Evolutionary conservation across 495 filamentous ascomycete species (phyloP), one percentile per base, ranked within the genome.

Genomic region (Poronia punctata): DNA sequence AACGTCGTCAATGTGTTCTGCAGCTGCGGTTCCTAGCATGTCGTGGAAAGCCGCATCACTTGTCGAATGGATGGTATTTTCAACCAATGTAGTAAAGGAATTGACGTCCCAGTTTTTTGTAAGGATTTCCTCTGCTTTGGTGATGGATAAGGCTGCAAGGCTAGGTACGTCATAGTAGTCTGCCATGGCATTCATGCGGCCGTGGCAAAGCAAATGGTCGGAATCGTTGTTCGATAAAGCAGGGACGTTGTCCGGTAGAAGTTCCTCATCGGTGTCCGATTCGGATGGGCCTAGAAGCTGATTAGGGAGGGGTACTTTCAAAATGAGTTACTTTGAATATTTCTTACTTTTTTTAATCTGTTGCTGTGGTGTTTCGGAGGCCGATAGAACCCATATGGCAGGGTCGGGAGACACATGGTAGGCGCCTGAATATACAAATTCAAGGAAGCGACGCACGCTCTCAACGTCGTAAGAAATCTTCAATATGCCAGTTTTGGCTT

Each of bases 351-450:
- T 26, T 12, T 35, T 20, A 6, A 4, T 6, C 0, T 20, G n/a
- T 8, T 23, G 6, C 1, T 2, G 5, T 21, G n/a, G 15, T 1
- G 4, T 23, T 8, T 8, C 15, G 8, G 19, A 11, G 14, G 31
- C 5, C 14, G 22, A 26, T 6, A 25, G 10, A 6, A 25, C 1
- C 1, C 26, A 12, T 7, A 35, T 7, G 4, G 32, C 32, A 3
- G 32, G 21, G 22, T 37, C 18, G 7, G 3, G 15, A n/a, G 21
- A 25, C 9, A 25, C 9, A 1, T 35, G 20, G 18, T 37, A 37
- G 12, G 24, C 34, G 3, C 34, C 34, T 17, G 34, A 24, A 18
- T 26, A 37, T 15, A 37, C 26, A 18, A 25, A 37, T 23, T 37
- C 20, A 14, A 37, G 10, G 3, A 37, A 25, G 34, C 34, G 34